phyloP scores from a whole-genome alignment of 1,284 basidiomycete species.

The Ustilago xerochloae region DNA sequence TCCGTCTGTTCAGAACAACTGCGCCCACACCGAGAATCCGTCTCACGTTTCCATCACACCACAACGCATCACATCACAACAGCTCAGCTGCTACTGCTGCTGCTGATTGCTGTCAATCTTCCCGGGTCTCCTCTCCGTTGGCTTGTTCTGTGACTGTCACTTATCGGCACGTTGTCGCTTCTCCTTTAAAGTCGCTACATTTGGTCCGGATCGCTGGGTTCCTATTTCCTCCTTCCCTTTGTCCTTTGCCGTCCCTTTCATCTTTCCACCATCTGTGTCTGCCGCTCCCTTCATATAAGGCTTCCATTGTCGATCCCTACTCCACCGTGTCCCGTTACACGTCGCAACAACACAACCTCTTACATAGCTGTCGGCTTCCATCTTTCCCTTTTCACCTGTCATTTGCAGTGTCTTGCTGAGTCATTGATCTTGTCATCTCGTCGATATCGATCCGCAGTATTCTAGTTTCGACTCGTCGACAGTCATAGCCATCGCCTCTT shows the following conservation, averaged over 20 bases:
- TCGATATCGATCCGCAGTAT: background rate
- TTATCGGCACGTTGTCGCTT: background rate
- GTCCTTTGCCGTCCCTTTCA: background rate
- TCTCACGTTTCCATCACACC: background rate
- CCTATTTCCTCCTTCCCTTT: background rate
- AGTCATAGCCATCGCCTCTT: background rate
- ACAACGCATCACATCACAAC: background rate
- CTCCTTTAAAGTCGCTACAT: constrained; percentile 16
- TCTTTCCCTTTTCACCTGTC: too few species aligned
- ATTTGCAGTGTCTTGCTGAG: too few species aligned
- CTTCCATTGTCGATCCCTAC: background rate
- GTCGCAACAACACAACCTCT: background rate
- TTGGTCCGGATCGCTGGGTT: background rate
- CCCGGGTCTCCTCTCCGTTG: background rate
- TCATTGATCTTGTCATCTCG: background rate
- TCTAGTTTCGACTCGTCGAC: constrained; percentile 1
- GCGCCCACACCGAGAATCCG: constrained; percentile 6
- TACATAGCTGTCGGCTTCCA: too few species aligned
- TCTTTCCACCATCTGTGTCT: background rate
- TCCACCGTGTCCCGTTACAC: background rate
- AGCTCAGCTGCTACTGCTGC: background rate
- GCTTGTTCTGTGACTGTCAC: background rate
- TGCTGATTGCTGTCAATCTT: background rate
- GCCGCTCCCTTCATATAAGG: background rate
- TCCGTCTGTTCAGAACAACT: background rate